Evolutionary conservation across 1,284 basidiomycete genomes (phyloP).

Genomic region (Prillingera fragicola): DNA sequence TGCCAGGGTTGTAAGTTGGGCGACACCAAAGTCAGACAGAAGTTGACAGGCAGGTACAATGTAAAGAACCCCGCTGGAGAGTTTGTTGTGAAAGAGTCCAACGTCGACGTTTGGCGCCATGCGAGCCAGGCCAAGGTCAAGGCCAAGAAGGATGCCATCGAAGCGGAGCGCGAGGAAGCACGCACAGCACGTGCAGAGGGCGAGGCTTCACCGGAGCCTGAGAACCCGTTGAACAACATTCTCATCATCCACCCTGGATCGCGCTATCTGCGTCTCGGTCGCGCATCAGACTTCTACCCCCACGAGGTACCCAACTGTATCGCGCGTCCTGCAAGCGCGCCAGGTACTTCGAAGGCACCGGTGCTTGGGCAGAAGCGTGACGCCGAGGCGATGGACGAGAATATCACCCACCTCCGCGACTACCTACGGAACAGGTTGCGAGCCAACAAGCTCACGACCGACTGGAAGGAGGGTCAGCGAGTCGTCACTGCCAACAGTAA

Average conservation of each 20-base stretch:
- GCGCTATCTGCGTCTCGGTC: conserved; percentile 75
- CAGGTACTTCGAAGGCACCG: conserved; percentile 24
- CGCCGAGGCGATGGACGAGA: conserved; percentile 59
- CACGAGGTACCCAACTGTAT: conserved; percentile 47
- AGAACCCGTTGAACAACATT: conserved; percentile 41
- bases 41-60: conserved; percentile 29
- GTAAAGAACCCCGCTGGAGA: conserved; percentile 45
- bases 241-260: conserved; percentile 94
- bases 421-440: conserved; percentile 78
- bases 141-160: conserved; percentile 22
- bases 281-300: conserved; percentile 66
- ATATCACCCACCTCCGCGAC: conserved; percentile 63
- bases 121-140: conserved; percentile 24
- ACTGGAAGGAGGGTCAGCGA: conserved; percentile 65
- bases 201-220: not conserved
- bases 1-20: conserved; percentile 30
- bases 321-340: conserved; percentile 23
- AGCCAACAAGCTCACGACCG: conserved; percentile 76
- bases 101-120: conserved; percentile 38
- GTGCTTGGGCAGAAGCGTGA: conserved; percentile 29
- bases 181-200: too few species aligned
- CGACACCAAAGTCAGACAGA: too few species aligned
- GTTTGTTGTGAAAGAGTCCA: conserved; percentile 33
- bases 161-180: conserved; percentile 5
- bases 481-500: conserved; percentile 59